phyloP scores from a whole-genome alignment of 2,329 filamentous ascomycete species.

The Alternaria sp. region DNA sequence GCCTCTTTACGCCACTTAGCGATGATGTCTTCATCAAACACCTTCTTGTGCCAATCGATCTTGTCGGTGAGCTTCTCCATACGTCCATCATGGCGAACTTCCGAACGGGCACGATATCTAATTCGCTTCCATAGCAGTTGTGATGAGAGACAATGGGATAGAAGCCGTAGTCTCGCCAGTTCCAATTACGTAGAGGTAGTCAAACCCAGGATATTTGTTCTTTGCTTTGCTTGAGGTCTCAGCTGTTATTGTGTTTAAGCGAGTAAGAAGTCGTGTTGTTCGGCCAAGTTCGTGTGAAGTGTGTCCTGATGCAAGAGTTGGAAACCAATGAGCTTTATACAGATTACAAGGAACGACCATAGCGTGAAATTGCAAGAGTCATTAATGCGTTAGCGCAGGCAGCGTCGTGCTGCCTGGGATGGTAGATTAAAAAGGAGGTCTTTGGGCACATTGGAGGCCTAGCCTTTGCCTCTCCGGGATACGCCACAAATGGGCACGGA shows the following conservation, averaged over 20 bases:
- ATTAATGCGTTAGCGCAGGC: neutral
- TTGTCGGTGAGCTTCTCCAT: conserved; percentile 56
- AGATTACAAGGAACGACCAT: too few relatives aligned
- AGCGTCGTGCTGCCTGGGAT: neutral
- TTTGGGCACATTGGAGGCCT: conserved; percentile 4
- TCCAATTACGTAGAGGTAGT: conserved; percentile 23
- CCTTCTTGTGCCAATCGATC: conserved; percentile 52
- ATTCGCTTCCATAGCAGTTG: conserved; percentile 5
- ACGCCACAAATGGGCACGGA: neutral
- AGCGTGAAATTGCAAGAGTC: neutral
- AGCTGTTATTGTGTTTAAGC: neutral
- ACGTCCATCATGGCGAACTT: conserved; percentile 53
- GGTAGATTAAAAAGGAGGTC: neutral
- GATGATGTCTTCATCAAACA: conserved; percentile 47
- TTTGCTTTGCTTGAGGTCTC: neutral
- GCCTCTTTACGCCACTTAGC: conserved; percentile 39
- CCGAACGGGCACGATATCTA: conserved; percentile 42
- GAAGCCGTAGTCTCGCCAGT: neutral
- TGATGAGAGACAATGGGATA: conserved; percentile 32
- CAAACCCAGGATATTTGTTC: conserved; percentile 31
- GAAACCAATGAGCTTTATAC: neutral
- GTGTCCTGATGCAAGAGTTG: neutral
- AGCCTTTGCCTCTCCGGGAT: conserved; percentile 3
- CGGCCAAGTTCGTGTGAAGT: too few relatives aligned
- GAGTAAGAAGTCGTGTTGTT: neutral